These are phyloP conservation scores for Stenocarpella maydis DNA, from an alignment of 2,329 filamentous ascomycete species.

Conservation along the genomic window DNA sequence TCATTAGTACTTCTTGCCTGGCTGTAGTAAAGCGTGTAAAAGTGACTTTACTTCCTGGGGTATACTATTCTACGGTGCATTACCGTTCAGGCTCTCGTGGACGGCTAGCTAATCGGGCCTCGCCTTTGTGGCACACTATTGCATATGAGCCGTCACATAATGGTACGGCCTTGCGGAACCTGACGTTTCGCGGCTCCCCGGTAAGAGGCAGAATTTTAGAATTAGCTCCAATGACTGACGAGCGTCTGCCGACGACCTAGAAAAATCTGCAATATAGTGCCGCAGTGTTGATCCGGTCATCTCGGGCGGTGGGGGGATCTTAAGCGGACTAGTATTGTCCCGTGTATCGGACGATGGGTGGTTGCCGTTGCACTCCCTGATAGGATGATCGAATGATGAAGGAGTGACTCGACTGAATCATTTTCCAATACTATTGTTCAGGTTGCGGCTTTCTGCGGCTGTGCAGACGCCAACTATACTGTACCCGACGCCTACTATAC, in stretches of 20 bases:
- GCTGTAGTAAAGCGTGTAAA: no score
- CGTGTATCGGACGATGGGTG: slow-evolving; percentile 12
- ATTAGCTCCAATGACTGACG: background rate
- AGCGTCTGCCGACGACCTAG: background rate
- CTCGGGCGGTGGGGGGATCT: background rate
- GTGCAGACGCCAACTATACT: slow-evolving; percentile 10
- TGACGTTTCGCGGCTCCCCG: background rate
- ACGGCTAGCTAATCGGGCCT: background rate
- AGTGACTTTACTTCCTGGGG: no score
- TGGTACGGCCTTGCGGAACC: background rate
- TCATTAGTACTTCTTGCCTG: no score
- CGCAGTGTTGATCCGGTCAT: background rate
- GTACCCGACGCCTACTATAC: background rate
- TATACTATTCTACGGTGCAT: no score
- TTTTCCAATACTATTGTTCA: background rate
- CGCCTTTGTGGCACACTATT: background rate
- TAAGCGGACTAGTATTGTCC: background rate
- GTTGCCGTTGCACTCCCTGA: background rate
- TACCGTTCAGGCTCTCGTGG: no score
- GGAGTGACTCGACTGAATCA: background rate
- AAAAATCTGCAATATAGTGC: background rate
- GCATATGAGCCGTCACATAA: background rate
- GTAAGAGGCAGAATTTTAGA: background rate
- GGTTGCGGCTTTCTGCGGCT: background rate
- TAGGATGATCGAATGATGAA: slow-evolving; percentile 15